Base-by-base conservation (phyloP, 768 basidiomycete species). In the Trametes villosa region DNA sequence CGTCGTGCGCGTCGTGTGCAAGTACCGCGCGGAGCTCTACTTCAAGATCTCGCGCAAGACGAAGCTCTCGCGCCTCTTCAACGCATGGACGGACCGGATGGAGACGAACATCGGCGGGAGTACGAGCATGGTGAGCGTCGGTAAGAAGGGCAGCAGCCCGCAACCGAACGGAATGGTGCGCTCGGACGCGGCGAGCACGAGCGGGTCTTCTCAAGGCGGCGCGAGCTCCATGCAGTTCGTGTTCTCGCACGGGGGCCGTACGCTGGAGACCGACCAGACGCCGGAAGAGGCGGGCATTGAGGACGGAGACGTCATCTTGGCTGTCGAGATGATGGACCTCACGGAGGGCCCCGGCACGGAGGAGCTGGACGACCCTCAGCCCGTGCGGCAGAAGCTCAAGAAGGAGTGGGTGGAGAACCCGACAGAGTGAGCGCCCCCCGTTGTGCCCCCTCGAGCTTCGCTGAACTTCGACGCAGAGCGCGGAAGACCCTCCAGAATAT, bases 1-100 rank as follows among this genome's bases (percentile, higher is more conserved):
- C 60, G 88, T 94, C 52, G 86, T 94, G 76, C 94, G 92, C 72
- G 91, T 95, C 65, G 79, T 89, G 50, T 94, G 92, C 74, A 88
- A 89, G 67, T 94, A 94, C 71, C 89, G 93, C 45, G 91, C 92
- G 4, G 92, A 95, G 68, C 81, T 95, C 41, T 93, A 91, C 78
- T 95, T 95, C 84, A 94, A 93, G 75, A 92, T 95, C 65, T 91
- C 91, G 9, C 88, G 93, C 72, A 94, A 94, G 76, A 92, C 91
- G 27, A 94, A 92, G 71, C 79, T 95, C 33, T 86, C 87, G 56
- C 83, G 89, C 56, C 79, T 94, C 57, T 92, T 94, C 73, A 88
- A 86, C 67, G 89, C 92, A 30, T 94, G 92, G 92, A 92, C 91
- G 27, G 90, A 91, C 51, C 82, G 92, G 63, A 95, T 95, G 93